These are phyloP conservation scores for Gloeophyllum trabeum DNA, from an alignment of 768 basidiomycete genomes.

Conservation along the genomic window DNA sequence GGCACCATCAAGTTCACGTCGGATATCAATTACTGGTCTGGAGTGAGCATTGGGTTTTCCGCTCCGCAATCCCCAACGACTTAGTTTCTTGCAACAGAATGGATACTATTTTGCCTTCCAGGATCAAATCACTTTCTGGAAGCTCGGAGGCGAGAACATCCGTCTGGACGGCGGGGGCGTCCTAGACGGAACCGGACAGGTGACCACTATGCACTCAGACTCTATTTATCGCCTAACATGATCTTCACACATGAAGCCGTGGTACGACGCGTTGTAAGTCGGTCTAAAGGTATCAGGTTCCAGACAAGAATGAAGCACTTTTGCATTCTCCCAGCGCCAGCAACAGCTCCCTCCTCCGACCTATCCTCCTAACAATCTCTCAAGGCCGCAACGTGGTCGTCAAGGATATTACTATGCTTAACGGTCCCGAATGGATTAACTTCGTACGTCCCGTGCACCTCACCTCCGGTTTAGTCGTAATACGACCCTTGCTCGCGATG, in stretches of 20 bases:
- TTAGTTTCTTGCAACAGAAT: constrained; percentile 21
- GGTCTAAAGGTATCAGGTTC: not conserved
- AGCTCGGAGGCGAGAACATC: constrained; percentile 38
- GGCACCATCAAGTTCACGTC: constrained; percentile 40
- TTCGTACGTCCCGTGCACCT: constrained; percentile 18
- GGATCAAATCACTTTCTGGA: constrained; percentile 43
- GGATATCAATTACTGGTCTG: constrained; percentile 42
- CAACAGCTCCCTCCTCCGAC: constrained; percentile 36
- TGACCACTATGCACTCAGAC: constrained; percentile 16
- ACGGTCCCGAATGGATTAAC: constrained; percentile 43
- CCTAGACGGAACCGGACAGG: constrained; percentile 55
- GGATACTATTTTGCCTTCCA: constrained; percentile 43
- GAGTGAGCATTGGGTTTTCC: constrained; percentile 17
- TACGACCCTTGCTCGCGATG: not conserved
- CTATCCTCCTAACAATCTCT: constrained; percentile 44
- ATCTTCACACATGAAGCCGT: constrained; percentile 23
- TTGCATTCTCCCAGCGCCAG: constrained; percentile 21
- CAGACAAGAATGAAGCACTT: not conserved
- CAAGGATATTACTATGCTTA: constrained; percentile 34
- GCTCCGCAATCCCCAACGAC: not conserved
- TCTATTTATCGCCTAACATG: not conserved
- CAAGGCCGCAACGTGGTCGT: constrained; percentile 37
- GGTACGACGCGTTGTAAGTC: constrained; percentile 42
- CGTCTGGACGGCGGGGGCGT: constrained; percentile 48
- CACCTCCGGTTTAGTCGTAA: not conserved